Conservation (phyloP, 2,329 filamentous ascomycete species). For the Penicillium sclerotiorum region DNA sequence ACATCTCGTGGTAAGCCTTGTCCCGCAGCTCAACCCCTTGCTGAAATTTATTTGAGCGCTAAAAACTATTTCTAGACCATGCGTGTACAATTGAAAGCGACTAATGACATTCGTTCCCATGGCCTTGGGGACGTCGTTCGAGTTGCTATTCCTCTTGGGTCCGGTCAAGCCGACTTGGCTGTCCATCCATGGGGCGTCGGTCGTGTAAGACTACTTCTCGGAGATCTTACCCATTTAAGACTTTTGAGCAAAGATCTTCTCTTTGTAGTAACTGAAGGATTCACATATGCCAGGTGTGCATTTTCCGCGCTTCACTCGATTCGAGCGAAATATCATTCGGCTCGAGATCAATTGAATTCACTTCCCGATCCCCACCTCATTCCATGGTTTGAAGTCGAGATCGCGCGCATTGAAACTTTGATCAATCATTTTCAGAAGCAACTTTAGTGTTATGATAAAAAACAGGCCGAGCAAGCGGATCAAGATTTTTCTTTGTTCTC, state of each 20-base stretch:
- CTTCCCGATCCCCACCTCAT: background rate
- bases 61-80: background rate
- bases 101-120: background rate
- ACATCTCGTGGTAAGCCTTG: background rate
- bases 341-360: background rate
- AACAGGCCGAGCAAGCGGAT: no score
- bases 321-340: background rate
- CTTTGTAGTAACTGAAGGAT: background rate
- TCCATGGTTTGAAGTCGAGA: background rate
- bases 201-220: background rate
- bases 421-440: background rate
- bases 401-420: background rate
- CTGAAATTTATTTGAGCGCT: no score
- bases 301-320: background rate
- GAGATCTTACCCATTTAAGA: background rate
- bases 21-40: background rate
- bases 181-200: background rate
- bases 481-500: no score
- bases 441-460: background rate
- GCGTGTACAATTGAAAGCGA: background rate
- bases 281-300: background rate
- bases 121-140: background rate
- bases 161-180: background rate
- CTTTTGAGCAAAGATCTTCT: background rate
- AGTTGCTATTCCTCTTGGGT: background rate